These are phyloP conservation scores for Fusarium sp. DNA, from an alignment of 2,329 filamentous ascomycete species.

Conservation along the genomic window DNA sequence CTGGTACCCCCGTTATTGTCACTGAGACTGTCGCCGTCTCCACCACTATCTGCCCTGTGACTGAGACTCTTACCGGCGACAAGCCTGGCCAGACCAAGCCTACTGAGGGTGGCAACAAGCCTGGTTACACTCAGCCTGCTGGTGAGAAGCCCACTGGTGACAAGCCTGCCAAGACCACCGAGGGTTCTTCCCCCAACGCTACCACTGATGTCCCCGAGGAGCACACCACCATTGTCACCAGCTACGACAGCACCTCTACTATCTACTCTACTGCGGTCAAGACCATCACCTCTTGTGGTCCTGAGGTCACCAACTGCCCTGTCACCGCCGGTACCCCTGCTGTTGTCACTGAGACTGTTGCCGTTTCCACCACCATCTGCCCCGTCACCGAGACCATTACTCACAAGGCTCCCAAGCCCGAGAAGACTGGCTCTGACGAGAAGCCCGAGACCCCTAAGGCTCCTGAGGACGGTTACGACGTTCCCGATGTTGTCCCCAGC, in stretches of 20 bases:
- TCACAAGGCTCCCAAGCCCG: constrained; percentile 26
- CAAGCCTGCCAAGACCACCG: constrained; percentile 26
- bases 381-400: constrained; percentile 39
- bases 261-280: constrained; percentile 29
- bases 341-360: constrained; percentile 39
- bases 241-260: constrained; percentile 22
- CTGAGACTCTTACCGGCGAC: constrained; percentile 53
- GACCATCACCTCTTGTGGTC: constrained; percentile 38
- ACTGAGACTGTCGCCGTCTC: constrained; percentile 65
- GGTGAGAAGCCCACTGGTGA: constrained; percentile 28
- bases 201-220: constrained; percentile 40
- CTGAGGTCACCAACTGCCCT: constrained; percentile 58
- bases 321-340: constrained; percentile 43
- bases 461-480: constrained; percentile 42
- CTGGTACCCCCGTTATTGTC: constrained; percentile 56
- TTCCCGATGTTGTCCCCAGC: constrained; percentile 78
- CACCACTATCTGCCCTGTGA: constrained; percentile 70
- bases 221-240: constrained; percentile 30
- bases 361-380: constrained; percentile 38
- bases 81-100: constrained; percentile 21
- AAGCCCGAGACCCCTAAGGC: constrained; percentile 45
- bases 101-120: constrained; percentile 14
- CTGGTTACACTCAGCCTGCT: background rate
- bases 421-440: constrained; percentile 35
- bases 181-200: constrained; percentile 28